Conservation (phyloP, 208 protist species). For the Porcisia hertigi region DNA sequence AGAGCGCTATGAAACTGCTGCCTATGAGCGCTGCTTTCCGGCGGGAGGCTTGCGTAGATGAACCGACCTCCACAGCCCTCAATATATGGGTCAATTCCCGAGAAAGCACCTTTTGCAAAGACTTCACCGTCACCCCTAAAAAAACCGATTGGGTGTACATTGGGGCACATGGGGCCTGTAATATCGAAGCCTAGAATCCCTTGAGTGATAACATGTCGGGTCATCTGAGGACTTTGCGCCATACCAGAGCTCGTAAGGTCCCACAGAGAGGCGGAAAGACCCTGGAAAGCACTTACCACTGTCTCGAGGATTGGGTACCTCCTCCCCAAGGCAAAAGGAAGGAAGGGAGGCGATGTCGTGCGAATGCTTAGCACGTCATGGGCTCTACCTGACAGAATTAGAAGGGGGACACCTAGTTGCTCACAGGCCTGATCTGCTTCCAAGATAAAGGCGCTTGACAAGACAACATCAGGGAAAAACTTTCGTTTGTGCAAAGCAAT, state of each 20-base stretch:
- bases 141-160: slow-evolving; percentile 51
- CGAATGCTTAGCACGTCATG: neutral
- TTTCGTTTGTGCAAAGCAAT: neutral
- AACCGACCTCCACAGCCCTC: neutral
- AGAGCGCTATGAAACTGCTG: neutral
- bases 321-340: neutral
- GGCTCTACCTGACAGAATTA: slow-evolving; percentile 2
- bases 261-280: neutral
- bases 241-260: neutral
- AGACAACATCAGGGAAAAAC: slow-evolving; percentile 5
- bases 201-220: slow-evolving; percentile 41
- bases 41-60: neutral
- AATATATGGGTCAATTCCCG: neutral
- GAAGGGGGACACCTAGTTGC: slow-evolving; percentile 1
- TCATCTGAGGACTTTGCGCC: slow-evolving; percentile 7
- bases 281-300: neutral
- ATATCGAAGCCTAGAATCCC: slow-evolving; percentile 45
- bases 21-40: neutral
- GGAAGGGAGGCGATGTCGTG: neutral
- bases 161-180: slow-evolving; percentile 30
- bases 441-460: neutral
- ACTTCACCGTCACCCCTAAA: slow-evolving; percentile 15
- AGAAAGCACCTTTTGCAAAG: neutral
- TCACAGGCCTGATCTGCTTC: neutral
- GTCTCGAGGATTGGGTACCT: neutral